Evolutionary conservation across 2,329 filamentous ascomycete genomes (phyloP).

Genomic region (Hypoxylon sp.): DNA sequence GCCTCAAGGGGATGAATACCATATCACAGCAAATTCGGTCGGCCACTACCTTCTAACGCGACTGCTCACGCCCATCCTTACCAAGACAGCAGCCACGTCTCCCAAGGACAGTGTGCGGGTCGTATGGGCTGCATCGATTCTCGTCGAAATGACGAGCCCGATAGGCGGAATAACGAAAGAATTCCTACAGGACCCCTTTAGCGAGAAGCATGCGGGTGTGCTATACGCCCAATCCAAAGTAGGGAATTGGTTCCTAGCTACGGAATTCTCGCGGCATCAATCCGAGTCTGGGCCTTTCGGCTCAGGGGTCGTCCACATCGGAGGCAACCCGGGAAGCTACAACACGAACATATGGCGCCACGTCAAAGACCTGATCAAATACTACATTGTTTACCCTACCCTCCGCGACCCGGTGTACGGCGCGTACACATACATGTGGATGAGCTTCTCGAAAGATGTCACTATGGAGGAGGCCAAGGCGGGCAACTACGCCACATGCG

Average conservation of each 20-base stretch:
- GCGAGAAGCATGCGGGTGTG: conserved; percentile 28
- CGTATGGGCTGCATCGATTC: conserved; percentile 43
- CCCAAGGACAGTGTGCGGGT: conserved; percentile 43
- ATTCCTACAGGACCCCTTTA: conserved; percentile 33
- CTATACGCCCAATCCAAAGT: conserved; percentile 46
- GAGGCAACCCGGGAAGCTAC: conserved; percentile 45
- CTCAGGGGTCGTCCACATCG: conserved; percentile 32
- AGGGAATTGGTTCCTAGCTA: conserved; percentile 47
- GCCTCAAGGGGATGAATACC: conserved; percentile 46
- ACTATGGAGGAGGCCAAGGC: conserved; percentile 41
- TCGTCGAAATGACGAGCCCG: conserved; percentile 45
- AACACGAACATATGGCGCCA: conserved; percentile 42
- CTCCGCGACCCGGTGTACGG: conserved; percentile 40
- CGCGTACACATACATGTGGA: conserved; percentile 48
- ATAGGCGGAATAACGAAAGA: conserved; percentile 39
- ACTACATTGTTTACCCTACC: conserved; percentile 21
- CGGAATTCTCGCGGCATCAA: conserved; percentile 45
- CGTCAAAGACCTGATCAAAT: conserved; percentile 17
- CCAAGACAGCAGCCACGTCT: conserved; percentile 33
- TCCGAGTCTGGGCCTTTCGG: conserved; percentile 9
- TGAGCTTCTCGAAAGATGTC: conserved; percentile 44
- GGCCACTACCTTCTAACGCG: conserved; percentile 42
- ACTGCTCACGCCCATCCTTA: conserved; percentile 43
- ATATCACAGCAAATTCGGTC: conserved; percentile 44
- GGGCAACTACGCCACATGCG: conserved; percentile 46